phyloP scores from a whole-genome alignment of 2,329 filamentous ascomycete genomes.

The Pseudogymnoascus sp. region DNA sequence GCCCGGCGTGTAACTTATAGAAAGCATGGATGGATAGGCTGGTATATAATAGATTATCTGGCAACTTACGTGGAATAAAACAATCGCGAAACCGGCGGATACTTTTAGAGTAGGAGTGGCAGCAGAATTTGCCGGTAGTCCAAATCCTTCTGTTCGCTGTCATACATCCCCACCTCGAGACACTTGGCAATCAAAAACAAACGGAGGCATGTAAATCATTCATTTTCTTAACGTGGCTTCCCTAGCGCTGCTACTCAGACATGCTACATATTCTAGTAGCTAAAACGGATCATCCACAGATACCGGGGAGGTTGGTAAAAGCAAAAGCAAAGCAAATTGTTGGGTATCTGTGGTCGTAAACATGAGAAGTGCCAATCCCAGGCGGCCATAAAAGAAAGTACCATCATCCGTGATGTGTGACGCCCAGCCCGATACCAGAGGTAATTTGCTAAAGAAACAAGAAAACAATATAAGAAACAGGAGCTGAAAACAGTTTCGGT shows the following conservation, averaged over 20 bases:
- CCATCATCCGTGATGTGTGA: background rate
- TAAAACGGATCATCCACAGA: background rate
- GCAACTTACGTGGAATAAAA: background rate
- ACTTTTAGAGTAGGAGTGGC: constrained; percentile 31
- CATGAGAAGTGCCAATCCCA: background rate
- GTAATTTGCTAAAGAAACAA: background rate
- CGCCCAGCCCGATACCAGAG: background rate
- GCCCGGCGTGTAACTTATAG: background rate
- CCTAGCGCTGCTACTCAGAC: background rate
- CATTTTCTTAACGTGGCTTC: background rate
- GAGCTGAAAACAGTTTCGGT: background rate
- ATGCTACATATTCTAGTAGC: background rate
- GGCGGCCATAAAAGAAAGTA: background rate
- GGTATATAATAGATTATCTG: background rate
- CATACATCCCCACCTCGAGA: background rate
- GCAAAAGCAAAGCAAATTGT: background rate
- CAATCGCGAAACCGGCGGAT: background rate
- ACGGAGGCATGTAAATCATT: background rate
- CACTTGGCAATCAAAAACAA: background rate
- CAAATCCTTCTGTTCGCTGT: background rate
- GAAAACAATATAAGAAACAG: background rate
- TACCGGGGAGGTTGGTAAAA: background rate
- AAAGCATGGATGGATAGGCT: background rate
- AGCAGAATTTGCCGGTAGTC: constrained; percentile 18
- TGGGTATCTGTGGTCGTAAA: background rate